phyloP scores from a whole-genome alignment of 768 basidiomycete genomes.

The Boletus barrowsii region DNA sequence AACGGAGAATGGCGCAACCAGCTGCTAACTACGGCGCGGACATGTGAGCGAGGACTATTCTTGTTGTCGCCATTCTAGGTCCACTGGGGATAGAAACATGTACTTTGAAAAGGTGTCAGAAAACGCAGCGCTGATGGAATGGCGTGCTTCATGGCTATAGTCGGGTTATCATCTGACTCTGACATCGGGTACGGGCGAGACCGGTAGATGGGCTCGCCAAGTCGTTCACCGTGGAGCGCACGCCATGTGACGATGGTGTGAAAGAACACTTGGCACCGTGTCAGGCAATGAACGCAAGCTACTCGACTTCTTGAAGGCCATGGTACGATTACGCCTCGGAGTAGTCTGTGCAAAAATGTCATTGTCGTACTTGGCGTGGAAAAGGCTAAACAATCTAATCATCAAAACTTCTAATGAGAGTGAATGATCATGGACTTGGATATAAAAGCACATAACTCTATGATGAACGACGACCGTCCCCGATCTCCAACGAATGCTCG shows the following conservation, averaged over 20 bases:
- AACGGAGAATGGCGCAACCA: slow-evolving; percentile 20
- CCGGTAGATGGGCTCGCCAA: background rate
- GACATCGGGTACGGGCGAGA: background rate
- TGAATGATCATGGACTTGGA: background rate
- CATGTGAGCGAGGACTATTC: slow-evolving; percentile 17
- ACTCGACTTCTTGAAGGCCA: background rate
- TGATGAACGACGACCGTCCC: background rate
- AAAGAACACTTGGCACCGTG: background rate
- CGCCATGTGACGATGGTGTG: slow-evolving; percentile 10
- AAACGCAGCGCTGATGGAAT: background rate
- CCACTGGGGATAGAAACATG: background rate
- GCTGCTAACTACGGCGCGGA: background rate
- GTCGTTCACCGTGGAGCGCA: background rate
- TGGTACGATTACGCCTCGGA: background rate
- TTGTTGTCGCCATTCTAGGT: slow-evolving; percentile 10
- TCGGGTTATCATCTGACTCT: background rate
- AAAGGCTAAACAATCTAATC: background rate
- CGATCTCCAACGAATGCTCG: background rate
- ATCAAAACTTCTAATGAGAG: background rate
- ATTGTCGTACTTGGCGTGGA: background rate
- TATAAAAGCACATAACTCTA: slow-evolving; percentile 14
- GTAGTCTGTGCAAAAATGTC: too few species aligned
- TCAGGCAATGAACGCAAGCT: background rate
- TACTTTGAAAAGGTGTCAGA: background rate
- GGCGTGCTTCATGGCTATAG: background rate